Percentiles rank a stretch among this genome's conserved stretches.
Evolutionary conservation across 2,329 filamentous ascomycete genomes (phyloP).

Genomic region (Xenosphaeropsis pyriputrescens): DNA sequence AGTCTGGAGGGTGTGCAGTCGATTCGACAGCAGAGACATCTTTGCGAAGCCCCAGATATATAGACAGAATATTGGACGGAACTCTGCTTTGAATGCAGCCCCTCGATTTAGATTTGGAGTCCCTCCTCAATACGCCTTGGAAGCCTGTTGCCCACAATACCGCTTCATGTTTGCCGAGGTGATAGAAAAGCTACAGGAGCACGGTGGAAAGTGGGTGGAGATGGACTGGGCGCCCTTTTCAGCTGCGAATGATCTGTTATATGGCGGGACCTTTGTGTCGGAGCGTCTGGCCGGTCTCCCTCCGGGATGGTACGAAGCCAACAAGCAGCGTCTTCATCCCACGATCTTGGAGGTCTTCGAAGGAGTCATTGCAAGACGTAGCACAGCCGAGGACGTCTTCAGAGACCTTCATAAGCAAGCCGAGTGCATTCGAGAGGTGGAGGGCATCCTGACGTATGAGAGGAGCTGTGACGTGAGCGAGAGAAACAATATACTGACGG

Average conservation of each 20-base stretch:
- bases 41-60: too few relatives aligned
- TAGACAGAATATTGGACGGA: too few relatives aligned
- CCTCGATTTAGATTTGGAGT: too few relatives aligned
- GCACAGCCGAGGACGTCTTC: conserved; percentile 27
- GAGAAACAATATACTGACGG: too few relatives aligned
- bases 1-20: conserved; percentile 28
- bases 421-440: conserved; percentile 11
- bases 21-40: not conserved
- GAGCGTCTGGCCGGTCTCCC: conserved; percentile 30
- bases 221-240: conserved; percentile 30
- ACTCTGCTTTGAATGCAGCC: too few relatives aligned
- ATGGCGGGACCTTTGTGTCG: conserved; percentile 35
- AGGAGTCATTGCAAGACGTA: conserved; percentile 20
- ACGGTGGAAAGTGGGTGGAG: conserved; percentile 22
- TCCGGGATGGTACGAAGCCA: conserved; percentile 19
- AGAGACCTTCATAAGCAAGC: conserved; percentile 18
- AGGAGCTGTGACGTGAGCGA: conserved; percentile 19
- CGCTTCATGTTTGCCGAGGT: conserved; percentile 22
- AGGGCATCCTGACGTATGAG: conserved; percentile 5
- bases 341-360: conserved; percentile 27
- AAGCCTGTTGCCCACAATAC: conserved; percentile 11
- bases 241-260: conserved; percentile 32
- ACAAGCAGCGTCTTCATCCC: conserved; percentile 27
- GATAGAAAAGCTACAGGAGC: conserved; percentile 20
- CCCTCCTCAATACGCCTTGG: too few relatives aligned